phyloP scores from a whole-genome alignment of 2,329 filamentous ascomycete genomes.

The Epichloe sylvatica region DNA sequence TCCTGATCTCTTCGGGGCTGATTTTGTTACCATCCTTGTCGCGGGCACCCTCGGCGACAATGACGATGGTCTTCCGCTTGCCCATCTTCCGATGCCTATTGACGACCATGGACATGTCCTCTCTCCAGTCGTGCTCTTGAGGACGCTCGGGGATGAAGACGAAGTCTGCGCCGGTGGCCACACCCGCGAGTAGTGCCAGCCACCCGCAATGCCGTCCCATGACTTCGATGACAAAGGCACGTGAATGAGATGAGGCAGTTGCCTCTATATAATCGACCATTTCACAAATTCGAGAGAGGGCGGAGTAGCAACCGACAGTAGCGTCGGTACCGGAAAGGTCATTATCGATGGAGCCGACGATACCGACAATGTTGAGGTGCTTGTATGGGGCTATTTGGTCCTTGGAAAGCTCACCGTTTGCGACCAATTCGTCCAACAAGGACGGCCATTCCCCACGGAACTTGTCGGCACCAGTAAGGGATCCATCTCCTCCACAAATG shows the following conservation, averaged over 20 bases:
- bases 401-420: conserved; percentile 52
- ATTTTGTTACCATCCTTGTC: conserved; percentile 78
- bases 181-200: conserved; percentile 90
- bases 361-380: conserved; percentile 87
- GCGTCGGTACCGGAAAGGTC: conserved; percentile 95
- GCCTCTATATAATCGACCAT: conserved; percentile 95
- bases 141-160: conserved; percentile 95
- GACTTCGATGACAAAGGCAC: conserved; percentile 94
- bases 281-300: conserved; percentile 82
- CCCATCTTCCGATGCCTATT: conserved; percentile 71
- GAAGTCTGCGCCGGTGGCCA: conserved; percentile 90
- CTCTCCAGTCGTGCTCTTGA: conserved; percentile 72
- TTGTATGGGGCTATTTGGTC: conserved; percentile 64
- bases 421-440: conserved; percentile 71
- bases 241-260: conserved; percentile 83
- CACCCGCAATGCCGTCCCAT: conserved; percentile 98
- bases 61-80: conserved; percentile 96
- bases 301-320: conserved; percentile 93
- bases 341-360: conserved; percentile 97
- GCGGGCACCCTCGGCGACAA: conserved; percentile 88
- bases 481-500: conserved; percentile 94
- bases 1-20: conserved; percentile 65
- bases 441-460: conserved; percentile 89
- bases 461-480: conserved; percentile 84
- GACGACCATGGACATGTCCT: conserved; percentile 73